These are phyloP conservation scores for Diaporthe citrichinensis DNA, from an alignment of 2,329 filamentous ascomycete genomes.

Conservation along the genomic window DNA sequence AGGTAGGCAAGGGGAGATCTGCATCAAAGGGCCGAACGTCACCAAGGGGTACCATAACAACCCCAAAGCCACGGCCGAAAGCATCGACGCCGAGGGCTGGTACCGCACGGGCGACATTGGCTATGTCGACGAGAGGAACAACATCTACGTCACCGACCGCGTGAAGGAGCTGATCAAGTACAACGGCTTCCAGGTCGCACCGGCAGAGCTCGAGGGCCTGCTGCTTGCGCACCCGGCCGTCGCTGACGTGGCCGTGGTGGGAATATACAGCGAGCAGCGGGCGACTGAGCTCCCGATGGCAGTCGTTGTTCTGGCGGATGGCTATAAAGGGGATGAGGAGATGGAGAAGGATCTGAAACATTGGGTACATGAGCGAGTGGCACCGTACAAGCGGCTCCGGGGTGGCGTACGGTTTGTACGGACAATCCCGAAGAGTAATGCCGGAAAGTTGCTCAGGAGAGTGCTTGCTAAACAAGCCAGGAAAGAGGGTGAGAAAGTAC, in stretches of 20 bases:
- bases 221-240: slow-evolving; percentile 26
- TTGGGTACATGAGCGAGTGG: slow-evolving; percentile 55
- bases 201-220: slow-evolving; percentile 30
- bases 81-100: slow-evolving; percentile 66
- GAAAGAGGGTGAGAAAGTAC: neutral
- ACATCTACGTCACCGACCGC: slow-evolving; percentile 67
- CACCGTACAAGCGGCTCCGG: slow-evolving; percentile 74
- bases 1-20: slow-evolving; percentile 50
- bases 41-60: slow-evolving; percentile 73
- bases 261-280: slow-evolving; percentile 52
- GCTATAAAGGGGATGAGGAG: slow-evolving; percentile 56
- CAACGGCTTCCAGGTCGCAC: slow-evolving; percentile 31
- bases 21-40: slow-evolving; percentile 66
- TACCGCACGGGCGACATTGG: slow-evolving; percentile 66
- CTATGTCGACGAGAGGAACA: slow-evolving; percentile 54
- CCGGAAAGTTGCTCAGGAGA: slow-evolving; percentile 53
- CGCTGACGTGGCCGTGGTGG: slow-evolving; percentile 43
- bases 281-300: slow-evolving; percentile 79
- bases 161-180: slow-evolving; percentile 56
- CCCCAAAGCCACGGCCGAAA: slow-evolving; percentile 66
- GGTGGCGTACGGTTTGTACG: slow-evolving; percentile 79
- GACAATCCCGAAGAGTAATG: slow-evolving; percentile 77
- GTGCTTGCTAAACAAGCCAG: neutral
- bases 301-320: slow-evolving; percentile 67
- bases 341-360: slow-evolving; percentile 36